Evolutionary conservation across 192 early-diverging fungal genomes (phyloP).

Genomic region (Coemansia sp.): DNA sequence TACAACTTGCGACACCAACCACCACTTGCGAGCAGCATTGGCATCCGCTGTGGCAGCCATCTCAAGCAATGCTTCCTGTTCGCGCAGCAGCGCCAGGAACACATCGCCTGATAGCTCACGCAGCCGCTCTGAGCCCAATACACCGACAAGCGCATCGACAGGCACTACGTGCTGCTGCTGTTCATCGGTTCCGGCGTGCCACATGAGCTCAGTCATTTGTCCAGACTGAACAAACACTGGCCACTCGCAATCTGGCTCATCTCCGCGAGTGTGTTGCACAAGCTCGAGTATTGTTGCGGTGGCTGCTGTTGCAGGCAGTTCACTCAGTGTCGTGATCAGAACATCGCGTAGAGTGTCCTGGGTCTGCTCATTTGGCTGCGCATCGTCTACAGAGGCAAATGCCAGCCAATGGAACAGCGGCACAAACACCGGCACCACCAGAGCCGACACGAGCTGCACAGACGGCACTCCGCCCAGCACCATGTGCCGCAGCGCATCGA

Average conservation of each 20-base stretch:
- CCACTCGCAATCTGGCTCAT: conserved; percentile 22
- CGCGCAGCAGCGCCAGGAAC: conserved; percentile 73
- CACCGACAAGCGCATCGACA: conserved; percentile 62
- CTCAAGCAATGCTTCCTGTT: conserved; percentile 59
- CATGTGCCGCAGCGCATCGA: conserved; percentile 57
- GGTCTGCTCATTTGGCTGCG: conserved; percentile 43
- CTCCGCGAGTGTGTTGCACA: conserved; percentile 28
- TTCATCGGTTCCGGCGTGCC: neutral
- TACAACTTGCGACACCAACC: conserved; percentile 51
- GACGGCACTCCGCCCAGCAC: conserved; percentile 65
- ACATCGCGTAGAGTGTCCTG: conserved; percentile 48
- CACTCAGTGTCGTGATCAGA: conserved; percentile 11
- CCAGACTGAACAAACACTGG: conserved; percentile 21
- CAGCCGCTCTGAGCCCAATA: conserved; percentile 59
- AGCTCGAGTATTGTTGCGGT: conserved; percentile 22
- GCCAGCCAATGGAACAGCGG: conserved; percentile 62
- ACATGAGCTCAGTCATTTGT: too few species aligned
- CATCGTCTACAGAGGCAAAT: conserved; percentile 18
- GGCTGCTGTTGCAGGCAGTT: conserved; percentile 25
- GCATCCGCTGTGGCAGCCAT: conserved; percentile 18
- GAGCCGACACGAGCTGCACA: conserved; percentile 55
- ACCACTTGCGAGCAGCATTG: conserved; percentile 29
- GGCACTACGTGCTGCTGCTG: conserved; percentile 50
- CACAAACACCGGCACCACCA: conserved; percentile 55
- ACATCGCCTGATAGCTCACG: conserved; percentile 65